Percentiles rank a stretch among this genome's conserved stretches.
Conservation (phyloP, 345 rosid species). For the Arabidopsis suecica region DNA sequence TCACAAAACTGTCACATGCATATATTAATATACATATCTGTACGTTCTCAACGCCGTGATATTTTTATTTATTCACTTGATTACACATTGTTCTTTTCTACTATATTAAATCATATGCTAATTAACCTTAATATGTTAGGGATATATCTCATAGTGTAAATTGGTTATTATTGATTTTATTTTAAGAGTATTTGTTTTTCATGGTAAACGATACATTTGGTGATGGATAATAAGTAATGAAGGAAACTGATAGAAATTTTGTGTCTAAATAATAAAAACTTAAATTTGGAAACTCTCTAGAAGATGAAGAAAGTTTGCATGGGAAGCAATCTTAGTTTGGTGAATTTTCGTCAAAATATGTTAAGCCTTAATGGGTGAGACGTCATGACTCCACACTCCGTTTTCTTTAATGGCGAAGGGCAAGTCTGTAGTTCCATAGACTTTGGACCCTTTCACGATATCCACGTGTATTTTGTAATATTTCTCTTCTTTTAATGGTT, state of each 20-base stretch:
- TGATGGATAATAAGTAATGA: not conserved
- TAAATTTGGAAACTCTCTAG: constrained; percentile 25
- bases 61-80: constrained; percentile 1
- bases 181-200: too few species aligned
- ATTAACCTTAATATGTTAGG: not conserved
- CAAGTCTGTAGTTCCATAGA: not conserved
- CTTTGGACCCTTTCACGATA: constrained; percentile 5
- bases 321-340: constrained; percentile 50
- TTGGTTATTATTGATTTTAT: not conserved
- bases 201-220: not conserved
- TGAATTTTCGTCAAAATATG: constrained; percentile 48
- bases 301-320: constrained; percentile 46
- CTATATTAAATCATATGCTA: not conserved
- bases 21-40: constrained; percentile 3
- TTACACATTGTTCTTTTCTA: not conserved
- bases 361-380: constrained; percentile 46
- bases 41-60: not conserved
- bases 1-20: constrained; percentile 25
- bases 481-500: not conserved
- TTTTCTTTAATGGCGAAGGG: constrained; percentile 30
- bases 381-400: constrained; percentile 41
- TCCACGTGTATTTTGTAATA: constrained; percentile 7
- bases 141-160: not conserved
- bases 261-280: not conserved
- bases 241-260: not conserved